Base-by-base conservation (phyloP, 2,329 filamentous ascomycete genomes). In the Pseudogymnoascus sp. region DNA sequence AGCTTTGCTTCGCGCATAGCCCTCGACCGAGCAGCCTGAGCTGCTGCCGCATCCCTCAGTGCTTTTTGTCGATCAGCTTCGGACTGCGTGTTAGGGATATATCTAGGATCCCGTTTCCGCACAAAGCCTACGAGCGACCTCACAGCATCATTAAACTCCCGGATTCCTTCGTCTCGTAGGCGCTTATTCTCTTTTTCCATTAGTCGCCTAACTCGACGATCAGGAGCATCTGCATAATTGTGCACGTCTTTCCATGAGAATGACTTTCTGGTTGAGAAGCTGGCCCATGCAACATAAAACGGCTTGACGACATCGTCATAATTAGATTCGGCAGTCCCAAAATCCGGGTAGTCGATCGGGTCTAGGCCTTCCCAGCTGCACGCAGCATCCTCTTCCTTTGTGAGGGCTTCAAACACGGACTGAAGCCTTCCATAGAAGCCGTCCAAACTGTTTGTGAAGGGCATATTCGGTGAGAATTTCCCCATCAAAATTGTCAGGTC, bases 171-270 rank as follows among this genome's bases (percentile, higher is more conserved):
- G 18, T 97, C 93, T 62, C 95, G 84, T 23, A 88, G 76, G 67
- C 89, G 89, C 69, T 87, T 90, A 75, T 99, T 99, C 73, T 97
- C 93, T 75, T 96, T 97, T 73, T 97, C 95, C 87, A 97, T 96
- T 40, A 91, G 71, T 34, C 95, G 85, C 61, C 93, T 86, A 14
- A 91, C 81, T 39, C 88, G 85, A 61, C 95, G 86, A 75, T 99
- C 93, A 1, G 92, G 91, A 1, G 92, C 93, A 69, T 97, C 92
- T 0, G 89, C 88, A 18, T 92, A 81, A 60, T 89, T 83, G 76
- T 96, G 95, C 66, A 85, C 83, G 73, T 99, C 93, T 73, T 88
- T 90, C 93, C 95, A 99, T 1, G 89, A 81, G 73, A 96, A 99
- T 0, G 84, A 86, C 73, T 97, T 97, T 47, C 79, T 83, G 0